Percentiles rank a stretch among this genome's conserved stretches.
These are phyloP conservation scores for Wallacemonas sp. DNA, from an alignment of 208 protist species.

Conservation along the genomic window DNA sequence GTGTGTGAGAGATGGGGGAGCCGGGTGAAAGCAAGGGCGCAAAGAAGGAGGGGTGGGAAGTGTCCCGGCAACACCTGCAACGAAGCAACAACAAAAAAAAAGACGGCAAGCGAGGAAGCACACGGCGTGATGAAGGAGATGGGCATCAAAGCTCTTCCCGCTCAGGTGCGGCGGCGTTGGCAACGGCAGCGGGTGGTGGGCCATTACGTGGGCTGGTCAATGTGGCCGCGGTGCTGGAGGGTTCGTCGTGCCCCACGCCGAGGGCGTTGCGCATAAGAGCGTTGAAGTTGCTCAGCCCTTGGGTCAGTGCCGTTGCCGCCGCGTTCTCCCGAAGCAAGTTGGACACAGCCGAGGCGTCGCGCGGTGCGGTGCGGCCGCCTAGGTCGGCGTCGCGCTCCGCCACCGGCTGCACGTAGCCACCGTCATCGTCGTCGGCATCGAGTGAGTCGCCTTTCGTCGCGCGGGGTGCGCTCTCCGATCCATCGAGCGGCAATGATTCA, in stretches of 20 bases:
- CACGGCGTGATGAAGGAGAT: too few relatives aligned
- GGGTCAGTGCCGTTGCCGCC: slow-evolving; percentile 19
- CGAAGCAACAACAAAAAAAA: too few relatives aligned
- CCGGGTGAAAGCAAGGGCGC: too few relatives aligned
- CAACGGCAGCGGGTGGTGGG: not conserved
- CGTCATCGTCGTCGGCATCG: slow-evolving; percentile 13
- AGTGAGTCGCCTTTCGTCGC: not conserved
- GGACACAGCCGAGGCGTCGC: not conserved
- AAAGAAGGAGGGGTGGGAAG: too few relatives aligned
- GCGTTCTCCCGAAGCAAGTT: slow-evolving; percentile 9
- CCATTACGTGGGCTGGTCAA: too few relatives aligned
- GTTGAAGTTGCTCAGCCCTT: slow-evolving; percentile 37
- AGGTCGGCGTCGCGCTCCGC: slow-evolving; percentile 22
- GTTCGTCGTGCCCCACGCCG: too few relatives aligned
- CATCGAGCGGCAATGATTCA: slow-evolving; percentile 14
- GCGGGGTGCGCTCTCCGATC: not conserved
- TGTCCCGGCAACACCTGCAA: too few relatives aligned
- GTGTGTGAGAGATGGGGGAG: too few relatives aligned
- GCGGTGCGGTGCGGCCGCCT: slow-evolving; percentile 8
- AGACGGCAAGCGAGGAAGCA: too few relatives aligned
- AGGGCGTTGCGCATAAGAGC: slow-evolving; percentile 19
- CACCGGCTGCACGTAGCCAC: slow-evolving; percentile 33
- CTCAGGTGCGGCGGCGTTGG: too few relatives aligned
- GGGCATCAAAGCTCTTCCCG: too few relatives aligned
- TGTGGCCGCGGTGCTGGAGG: too few relatives aligned